Evolutionary conservation across 495 filamentous ascomycete species (phyloP).

Genomic region (Usnea hakonensis): DNA sequence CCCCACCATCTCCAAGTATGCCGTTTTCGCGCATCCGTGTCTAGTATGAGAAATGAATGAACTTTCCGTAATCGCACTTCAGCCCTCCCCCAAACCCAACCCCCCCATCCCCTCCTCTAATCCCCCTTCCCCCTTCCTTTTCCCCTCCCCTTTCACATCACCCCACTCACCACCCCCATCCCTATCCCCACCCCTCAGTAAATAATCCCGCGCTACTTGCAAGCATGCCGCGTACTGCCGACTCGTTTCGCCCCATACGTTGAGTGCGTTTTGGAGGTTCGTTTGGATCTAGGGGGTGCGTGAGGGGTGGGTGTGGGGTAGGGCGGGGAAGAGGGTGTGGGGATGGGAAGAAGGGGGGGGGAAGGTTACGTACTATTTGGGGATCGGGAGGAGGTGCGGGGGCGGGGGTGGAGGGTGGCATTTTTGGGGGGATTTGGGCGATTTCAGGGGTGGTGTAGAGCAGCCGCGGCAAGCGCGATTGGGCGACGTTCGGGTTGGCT

Average conservation of each 20-base stretch:
- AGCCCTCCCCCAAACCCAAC: not conserved
- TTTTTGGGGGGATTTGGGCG: not conserved
- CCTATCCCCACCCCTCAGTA: not conserved
- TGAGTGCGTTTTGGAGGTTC: constrained; percentile 14
- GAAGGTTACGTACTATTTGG: not conserved
- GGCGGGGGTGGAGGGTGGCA: not conserved
- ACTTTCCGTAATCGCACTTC: too few relatives aligned
- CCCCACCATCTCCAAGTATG: not conserved
- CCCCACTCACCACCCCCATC: not conserved
- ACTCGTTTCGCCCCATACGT: constrained; percentile 16
- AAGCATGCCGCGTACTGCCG: constrained; percentile 9
- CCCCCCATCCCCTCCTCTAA: not conserved
- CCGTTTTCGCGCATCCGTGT: not conserved
- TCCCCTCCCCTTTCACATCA: not conserved
- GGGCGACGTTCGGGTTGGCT: too few relatives aligned
- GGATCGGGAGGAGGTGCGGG: not conserved
- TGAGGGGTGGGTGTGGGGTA: not conserved
- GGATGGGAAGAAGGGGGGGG: not conserved
- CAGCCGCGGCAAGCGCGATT: not conserved
- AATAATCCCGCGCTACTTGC: not conserved
- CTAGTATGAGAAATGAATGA: too few relatives aligned
- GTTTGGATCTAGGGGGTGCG: not conserved
- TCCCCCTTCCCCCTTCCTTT: not conserved
- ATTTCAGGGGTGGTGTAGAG: too few relatives aligned
- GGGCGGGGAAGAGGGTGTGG: not conserved